Percentiles rank a stretch among this genome's conserved stretches.
Conservation (phyloP, 768 basidiomycete species). For the Omphalotus guepiniiformis region DNA sequence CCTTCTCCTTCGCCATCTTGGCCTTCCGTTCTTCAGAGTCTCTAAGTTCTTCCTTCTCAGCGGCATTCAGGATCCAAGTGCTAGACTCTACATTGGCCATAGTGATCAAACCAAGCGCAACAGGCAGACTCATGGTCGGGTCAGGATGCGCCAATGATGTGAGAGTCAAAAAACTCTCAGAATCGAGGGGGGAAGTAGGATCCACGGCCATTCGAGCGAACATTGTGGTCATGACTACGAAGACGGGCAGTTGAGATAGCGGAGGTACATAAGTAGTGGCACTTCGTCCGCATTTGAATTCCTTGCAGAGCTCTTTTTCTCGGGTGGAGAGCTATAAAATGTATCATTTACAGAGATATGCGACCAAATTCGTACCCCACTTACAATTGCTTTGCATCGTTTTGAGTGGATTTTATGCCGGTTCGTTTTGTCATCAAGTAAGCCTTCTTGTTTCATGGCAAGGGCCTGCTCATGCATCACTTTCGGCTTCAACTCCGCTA, state of each 20-base stretch:
- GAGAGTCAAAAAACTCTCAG: slow-evolving; percentile 73
- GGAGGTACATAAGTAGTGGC: slow-evolving; percentile 58
- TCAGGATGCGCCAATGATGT: slow-evolving; percentile 69
- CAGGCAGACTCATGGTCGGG: slow-evolving; percentile 64
- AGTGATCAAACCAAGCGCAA: slow-evolving; percentile 67
- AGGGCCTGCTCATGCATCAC: slow-evolving; percentile 14
- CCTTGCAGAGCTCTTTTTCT: slow-evolving; percentile 54
- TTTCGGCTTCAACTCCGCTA: slow-evolving; percentile 44
- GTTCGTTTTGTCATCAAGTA: slow-evolving; percentile 50
- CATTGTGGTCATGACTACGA: slow-evolving; percentile 59
- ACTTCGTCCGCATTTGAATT: slow-evolving; percentile 54
- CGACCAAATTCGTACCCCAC: slow-evolving; percentile 13
- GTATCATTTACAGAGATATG: slow-evolving; percentile 1
- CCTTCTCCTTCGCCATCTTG: slow-evolving; percentile 39
- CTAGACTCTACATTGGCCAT: slow-evolving; percentile 78
- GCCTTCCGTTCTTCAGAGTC: slow-evolving; percentile 43
- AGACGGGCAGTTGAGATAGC: slow-evolving; percentile 67
- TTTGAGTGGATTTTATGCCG: slow-evolving; percentile 45
- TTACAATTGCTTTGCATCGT: slow-evolving; percentile 45
- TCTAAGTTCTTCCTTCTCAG: slow-evolving; percentile 47
- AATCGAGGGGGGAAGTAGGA: slow-evolving; percentile 64
- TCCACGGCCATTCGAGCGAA: slow-evolving; percentile 51
- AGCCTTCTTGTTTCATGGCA: slow-evolving; percentile 51
- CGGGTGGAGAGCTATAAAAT: slow-evolving; percentile 44
- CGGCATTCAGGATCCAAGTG: slow-evolving; percentile 65